Evolutionary conservation across 2,329 filamentous ascomycete species (phyloP).

Genomic region (Cercospora zeae-maydis): DNA sequence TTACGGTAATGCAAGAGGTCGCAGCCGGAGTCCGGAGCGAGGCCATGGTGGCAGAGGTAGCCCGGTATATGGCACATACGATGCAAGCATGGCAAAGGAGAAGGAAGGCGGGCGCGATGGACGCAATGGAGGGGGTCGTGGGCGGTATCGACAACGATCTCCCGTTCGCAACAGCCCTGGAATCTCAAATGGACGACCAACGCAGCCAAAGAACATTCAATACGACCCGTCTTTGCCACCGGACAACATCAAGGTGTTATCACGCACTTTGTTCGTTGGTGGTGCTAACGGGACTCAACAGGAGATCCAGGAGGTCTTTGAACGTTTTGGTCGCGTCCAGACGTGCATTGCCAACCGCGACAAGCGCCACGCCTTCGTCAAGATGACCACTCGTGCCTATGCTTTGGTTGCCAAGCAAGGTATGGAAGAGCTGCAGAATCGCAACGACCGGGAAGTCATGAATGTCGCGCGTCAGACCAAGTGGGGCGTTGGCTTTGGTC

Average conservation of each 20-base stretch:
- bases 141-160: slow-evolving; percentile 83
- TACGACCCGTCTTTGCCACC: slow-evolving; percentile 70
- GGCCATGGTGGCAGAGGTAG: slow-evolving; percentile 58
- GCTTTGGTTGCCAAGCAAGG: slow-evolving; percentile 78
- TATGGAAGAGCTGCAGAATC: slow-evolving; percentile 89
- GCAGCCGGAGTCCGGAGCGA: slow-evolving; percentile 66
- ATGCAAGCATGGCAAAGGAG: slow-evolving; percentile 41
- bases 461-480: slow-evolving; percentile 69
- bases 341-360: slow-evolving; percentile 98
- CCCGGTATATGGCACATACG: slow-evolving; percentile 69
- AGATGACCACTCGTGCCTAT: slow-evolving; percentile 89
- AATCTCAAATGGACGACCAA: slow-evolving; percentile 42
- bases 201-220: slow-evolving; percentile 70
- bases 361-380: slow-evolving; percentile 97
- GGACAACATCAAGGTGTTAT: slow-evolving; percentile 85
- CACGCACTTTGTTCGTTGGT: slow-evolving; percentile 92
- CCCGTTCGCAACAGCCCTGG: slow-evolving; percentile 63
- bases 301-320: slow-evolving; percentile 78
- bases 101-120: slow-evolving; percentile 25
- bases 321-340: slow-evolving; percentile 79
- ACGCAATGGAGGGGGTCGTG: slow-evolving; percentile 44
- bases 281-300: slow-evolving; percentile 77
- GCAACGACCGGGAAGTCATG: slow-evolving; percentile 67
- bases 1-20: slow-evolving; percentile 59
- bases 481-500: slow-evolving; percentile 97